These are phyloP conservation scores for Zymoseptoria brevis DNA, from an alignment of 2,329 filamentous ascomycete species.

Conservation along the genomic window DNA sequence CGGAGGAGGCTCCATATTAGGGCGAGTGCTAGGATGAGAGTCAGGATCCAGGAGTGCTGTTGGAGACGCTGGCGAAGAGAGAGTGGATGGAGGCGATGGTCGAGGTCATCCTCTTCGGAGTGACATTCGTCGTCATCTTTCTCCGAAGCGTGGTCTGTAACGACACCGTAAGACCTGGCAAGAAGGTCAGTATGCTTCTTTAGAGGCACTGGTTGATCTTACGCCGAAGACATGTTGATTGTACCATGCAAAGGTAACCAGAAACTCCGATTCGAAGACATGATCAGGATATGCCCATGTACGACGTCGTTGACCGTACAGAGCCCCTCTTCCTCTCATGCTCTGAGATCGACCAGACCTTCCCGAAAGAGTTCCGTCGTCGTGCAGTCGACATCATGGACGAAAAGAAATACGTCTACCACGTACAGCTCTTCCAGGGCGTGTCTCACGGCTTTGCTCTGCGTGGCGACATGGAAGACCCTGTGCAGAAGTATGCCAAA, in stretches of 20 bases:
- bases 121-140: not conserved
- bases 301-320: not conserved
- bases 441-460: slow-evolving; percentile 27
- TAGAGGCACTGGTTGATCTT: not conserved
- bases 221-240: not conserved
- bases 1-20: too few species aligned
- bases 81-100: not conserved
- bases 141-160: not conserved
- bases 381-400: slow-evolving; percentile 36
- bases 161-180: not conserved
- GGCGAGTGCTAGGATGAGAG: not conserved
- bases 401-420: slow-evolving; percentile 26
- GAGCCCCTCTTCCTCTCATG: slow-evolving; percentile 39
- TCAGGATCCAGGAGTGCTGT: not conserved
- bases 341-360: slow-evolving; percentile 37
- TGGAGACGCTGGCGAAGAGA: not conserved
- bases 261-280: not conserved
- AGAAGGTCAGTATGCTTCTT: not conserved
- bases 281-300: not conserved
- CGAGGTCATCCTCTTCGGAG: not conserved
- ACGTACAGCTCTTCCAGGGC: slow-evolving; percentile 21
- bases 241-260: not conserved
- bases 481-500: slow-evolving; percentile 23
- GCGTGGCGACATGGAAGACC: slow-evolving; percentile 32
- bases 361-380: slow-evolving; percentile 29